Evolutionary conservation across 192 early-diverging fungal genomes (phyloP), one percentile per base, ranked within the genome.

Genomic region (Ambispora gerdemannii): DNA sequence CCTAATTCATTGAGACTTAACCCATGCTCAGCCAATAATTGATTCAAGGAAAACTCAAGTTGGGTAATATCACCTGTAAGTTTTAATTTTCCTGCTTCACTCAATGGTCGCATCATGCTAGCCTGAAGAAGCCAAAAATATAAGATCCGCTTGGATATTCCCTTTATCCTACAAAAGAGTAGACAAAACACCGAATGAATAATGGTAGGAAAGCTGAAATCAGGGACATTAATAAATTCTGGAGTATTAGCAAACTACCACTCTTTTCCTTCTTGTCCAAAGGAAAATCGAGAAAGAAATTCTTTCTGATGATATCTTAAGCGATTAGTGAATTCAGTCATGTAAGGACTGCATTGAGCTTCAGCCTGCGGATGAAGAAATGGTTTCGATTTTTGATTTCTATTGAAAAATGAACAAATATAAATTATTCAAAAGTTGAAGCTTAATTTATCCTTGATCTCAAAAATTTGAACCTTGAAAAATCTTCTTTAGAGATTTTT

Each of bases 51-150:
- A 74, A 88, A 91, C 67, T 92, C 90, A 24, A 92, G 74, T 67
- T 91, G 88, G 10, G 87, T 85, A 81, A 92, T 84, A 72, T 92
- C 90, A 38, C 77, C 75, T 27, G 87, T 86, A 34, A 92, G 76
- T 64, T 87, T 83, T 24, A 89, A 74, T 65, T 88, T 90, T 36
- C 88, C 87, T 1, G 66, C 68, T 63, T 92, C 88, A 52, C 76
- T 84, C 11, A 87, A 53, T 2, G 88, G 84, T 17, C 82, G 82
- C 25, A 89, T 76, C 15, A 91, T 28, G 71, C 80, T 84, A 30
- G 84, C 86, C 72, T 91, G 88, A 28, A 87, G 82, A n/a, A 91
- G 63, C 74, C 89, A 89, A 50, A 89, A 79, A 34, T 83, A 24
- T n/a, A 81, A 31, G 22, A 82, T 72, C 49, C 67, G 38, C 35